Base-by-base conservation (phyloP, 2,329 filamentous ascomycete species). In the Thielaviopsis euricoi region DNA sequence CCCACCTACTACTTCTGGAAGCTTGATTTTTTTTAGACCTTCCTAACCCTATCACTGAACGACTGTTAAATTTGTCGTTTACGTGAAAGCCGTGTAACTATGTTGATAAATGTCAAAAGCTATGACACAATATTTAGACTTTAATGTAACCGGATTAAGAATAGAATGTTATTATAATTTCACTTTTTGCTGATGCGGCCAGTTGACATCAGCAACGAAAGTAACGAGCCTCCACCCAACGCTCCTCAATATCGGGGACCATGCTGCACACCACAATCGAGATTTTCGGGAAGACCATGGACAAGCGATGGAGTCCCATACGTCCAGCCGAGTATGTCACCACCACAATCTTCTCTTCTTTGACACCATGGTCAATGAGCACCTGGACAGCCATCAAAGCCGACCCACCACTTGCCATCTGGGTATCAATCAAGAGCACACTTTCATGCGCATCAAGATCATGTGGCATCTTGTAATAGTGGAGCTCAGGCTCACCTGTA, bases 311-410 rank as follows among this genome's bases (percentile, higher is more conserved):
- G 61, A 97, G 69, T 0, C 90, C 93, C 64, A 87, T 81, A 63
- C 83, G 83, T 9, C 91, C 91, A 3, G 90, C 91, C 63, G 89
- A 86, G 67, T 94, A 96, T 3, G 91, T 95, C 46, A 95, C 90
- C 68, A 97, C 85, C 37, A 96, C 87, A 63, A 98, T 95, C 63
- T 78, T 84, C 52, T 88, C 80, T 67, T 93, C 84, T 6, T 81
- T 73, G 6, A 97, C 90, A 12, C 93, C 93, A 66, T 97, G 90
- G 68, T 98, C 93, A 17, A 95, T 82, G 56, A 98, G 74, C n/a
- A 97, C 88, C 66, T 93, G 86, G 49, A 97, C 90, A 0, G 93
- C 89, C 93, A 98, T 98, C 59, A 98, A 73, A 1, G 81, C 81
- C 17, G 82, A 80, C 40, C 90, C 91, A 50, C 93, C 93, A 61